These are phyloP conservation scores for Pleomassaria siparia DNA, from an alignment of 2,329 filamentous ascomycete genomes.

Conservation along the genomic window DNA sequence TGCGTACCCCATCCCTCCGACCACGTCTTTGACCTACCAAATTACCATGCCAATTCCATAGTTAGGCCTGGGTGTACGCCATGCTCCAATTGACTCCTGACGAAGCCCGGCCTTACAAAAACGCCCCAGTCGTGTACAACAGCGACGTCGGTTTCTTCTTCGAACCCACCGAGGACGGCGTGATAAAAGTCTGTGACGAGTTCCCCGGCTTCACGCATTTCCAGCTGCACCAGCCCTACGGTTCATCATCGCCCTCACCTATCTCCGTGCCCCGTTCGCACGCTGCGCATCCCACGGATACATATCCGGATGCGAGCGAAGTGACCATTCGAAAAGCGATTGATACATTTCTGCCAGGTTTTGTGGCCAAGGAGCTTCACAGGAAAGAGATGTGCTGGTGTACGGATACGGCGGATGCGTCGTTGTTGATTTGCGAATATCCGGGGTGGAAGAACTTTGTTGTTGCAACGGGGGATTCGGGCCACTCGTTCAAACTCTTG, in stretches of 20 bases:
- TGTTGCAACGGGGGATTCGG: slow-evolving; percentile 51
- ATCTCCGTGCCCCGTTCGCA: slow-evolving; percentile 56
- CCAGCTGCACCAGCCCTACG: slow-evolving; percentile 45
- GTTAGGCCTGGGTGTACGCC: slow-evolving; percentile 54
- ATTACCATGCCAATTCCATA: background rate
- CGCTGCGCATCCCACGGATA: slow-evolving; percentile 48
- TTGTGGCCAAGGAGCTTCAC: slow-evolving; percentile 44
- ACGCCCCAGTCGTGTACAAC: slow-evolving; percentile 59
- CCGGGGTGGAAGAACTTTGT: slow-evolving; percentile 53
- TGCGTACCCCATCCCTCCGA: too few species aligned
- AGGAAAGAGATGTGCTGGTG: slow-evolving; percentile 60
- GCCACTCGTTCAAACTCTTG: slow-evolving; percentile 51
- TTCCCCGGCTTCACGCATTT: slow-evolving; percentile 53
- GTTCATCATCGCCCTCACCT: slow-evolving; percentile 49
- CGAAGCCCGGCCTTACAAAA: slow-evolving; percentile 52
- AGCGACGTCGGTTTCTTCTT: slow-evolving; percentile 54
- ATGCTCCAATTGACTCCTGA: slow-evolving; percentile 54
- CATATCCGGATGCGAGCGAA: slow-evolving; percentile 50
- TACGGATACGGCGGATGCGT: slow-evolving; percentile 62
- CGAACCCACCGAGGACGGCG: slow-evolving; percentile 50
- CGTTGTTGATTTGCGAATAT: slow-evolving; percentile 60
- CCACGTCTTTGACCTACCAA: slow-evolving; percentile 35
- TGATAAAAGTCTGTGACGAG: slow-evolving; percentile 59
- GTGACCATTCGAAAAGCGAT: slow-evolving; percentile 35
- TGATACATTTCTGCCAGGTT: slow-evolving; percentile 47